Evolutionary conservation across 2,329 filamentous ascomycete genomes (phyloP).

Genomic region (Fusarium sp.): DNA sequence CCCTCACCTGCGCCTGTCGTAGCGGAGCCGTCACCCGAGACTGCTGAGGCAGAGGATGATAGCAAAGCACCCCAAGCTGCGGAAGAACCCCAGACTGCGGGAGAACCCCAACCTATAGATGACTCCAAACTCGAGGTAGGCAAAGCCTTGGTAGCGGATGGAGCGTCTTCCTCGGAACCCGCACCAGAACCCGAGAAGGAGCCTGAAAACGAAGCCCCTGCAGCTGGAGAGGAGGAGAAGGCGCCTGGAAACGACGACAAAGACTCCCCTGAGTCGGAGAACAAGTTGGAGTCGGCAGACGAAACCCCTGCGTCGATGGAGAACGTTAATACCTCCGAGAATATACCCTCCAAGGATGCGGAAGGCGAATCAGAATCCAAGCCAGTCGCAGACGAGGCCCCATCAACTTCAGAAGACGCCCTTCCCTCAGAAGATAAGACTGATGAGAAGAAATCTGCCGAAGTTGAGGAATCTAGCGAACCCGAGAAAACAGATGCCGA

Average conservation of each 20-base stretch:
- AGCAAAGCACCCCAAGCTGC: not conserved
- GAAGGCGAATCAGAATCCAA: slow-evolving; percentile 1
- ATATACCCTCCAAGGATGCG: not conserved
- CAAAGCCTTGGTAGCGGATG: not conserved
- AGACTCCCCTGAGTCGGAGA: not conserved
- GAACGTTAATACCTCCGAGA: not conserved
- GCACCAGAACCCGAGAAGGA: slow-evolving; percentile 6
- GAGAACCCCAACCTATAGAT: not conserved
- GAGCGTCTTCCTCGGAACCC: not conserved
- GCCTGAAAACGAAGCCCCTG: not conserved
- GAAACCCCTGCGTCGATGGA: not conserved
- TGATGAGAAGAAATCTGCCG: not conserved
- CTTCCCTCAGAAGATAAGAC: not conserved
- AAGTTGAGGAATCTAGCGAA: not conserved
- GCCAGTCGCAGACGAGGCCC: not conserved
- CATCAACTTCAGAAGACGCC: not conserved
- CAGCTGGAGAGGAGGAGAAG: not conserved
- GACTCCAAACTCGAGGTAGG: slow-evolving; percentile 6
- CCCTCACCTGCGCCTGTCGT: not conserved
- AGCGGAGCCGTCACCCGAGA: slow-evolving; percentile 1
- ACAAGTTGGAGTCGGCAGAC: not conserved
- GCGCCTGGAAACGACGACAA: not conserved
- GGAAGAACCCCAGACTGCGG: not conserved
- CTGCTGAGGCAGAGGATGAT: slow-evolving; percentile 7
- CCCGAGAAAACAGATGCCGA: slow-evolving; percentile 9